Base-by-base conservation (phyloP, 495 filamentous ascomycete species). In the Talaromyces stipitatus region DNA sequence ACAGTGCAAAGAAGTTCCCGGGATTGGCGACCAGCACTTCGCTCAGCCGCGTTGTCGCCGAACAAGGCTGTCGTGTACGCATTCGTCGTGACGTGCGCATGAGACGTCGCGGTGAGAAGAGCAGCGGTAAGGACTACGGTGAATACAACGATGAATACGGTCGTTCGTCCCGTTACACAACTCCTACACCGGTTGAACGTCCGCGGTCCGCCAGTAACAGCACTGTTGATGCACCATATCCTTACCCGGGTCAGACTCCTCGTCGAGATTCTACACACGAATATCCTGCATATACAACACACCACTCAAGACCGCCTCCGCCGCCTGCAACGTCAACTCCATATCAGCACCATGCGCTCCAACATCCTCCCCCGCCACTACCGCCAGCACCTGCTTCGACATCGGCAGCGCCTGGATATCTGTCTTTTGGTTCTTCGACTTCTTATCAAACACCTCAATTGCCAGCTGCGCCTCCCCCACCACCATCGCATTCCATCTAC, bases 1-100 rank as follows among this genome's bases (percentile, higher is more conserved):
- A 85, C 75, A 96, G 91, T 63, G 94, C 94, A 23, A 98, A 98
- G 84, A 98, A 97, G 76, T 98, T 98, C 76, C 94, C 94, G 33
- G 94, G 94, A 10, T 74, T 98, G 62, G 85, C 90, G 1, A 92
- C 94, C 70, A 96, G 91, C 71, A 98, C 94, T 0, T 74, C 79
- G 4, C 77, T 97, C 32, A 97, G 92, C 64, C 86, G 91, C 45
- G 85, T 89, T 36, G 91, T 98, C 56, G 92, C 94, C 8, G 94
- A 98, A 69, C 94, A 98, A 70, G 94, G 94, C 38, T 98, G 94
- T 69, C 91, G 95, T 58, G 94, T 98, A 41, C 87, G 94, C 24
- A 98, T 98, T 64, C 83, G 94, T 59, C 89, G 94, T 60, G 94
- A 98, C 79, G 94, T 98, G 14, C 85, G 94, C 45, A 98, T 98